phyloP scores from a whole-genome alignment of 805 yeast species.

The Yamadazyma endophytica region DNA sequence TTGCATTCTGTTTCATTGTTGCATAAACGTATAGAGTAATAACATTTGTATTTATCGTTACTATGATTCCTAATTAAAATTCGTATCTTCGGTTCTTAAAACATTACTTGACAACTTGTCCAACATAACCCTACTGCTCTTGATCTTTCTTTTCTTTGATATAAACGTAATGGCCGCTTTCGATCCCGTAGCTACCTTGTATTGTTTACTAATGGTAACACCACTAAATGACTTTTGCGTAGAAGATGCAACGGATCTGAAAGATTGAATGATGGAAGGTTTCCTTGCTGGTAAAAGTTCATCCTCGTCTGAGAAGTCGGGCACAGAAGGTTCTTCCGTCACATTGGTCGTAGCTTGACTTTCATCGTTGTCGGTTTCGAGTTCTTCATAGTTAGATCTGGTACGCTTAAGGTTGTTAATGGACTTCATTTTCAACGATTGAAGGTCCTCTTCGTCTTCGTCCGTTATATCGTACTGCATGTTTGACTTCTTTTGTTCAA shows the following conservation, averaged over 20 bases:
- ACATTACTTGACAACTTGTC: too few species aligned
- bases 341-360: slow-evolving; percentile 12
- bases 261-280: slow-evolving; percentile 46
- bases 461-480: slow-evolving; percentile 30
- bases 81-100: too few species aligned
- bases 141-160: slow-evolving; percentile 29
- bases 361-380: slow-evolving; percentile 19
- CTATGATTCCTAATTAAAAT: too few species aligned
- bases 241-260: slow-evolving; percentile 38
- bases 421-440: slow-evolving; percentile 41
- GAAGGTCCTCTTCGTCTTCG: slow-evolving; percentile 39
- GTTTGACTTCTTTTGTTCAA: slow-evolving; percentile 25
- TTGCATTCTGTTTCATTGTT: too few species aligned
- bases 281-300: slow-evolving; percentile 38
- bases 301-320: slow-evolving; percentile 25
- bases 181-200: slow-evolving; percentile 52
- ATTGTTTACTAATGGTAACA: slow-evolving; percentile 51
- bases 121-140: slow-evolving; percentile 16
- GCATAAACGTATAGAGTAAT: too few species aligned
- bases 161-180: slow-evolving; percentile 56
- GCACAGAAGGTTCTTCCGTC: slow-evolving; percentile 2
- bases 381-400: slow-evolving; percentile 16
- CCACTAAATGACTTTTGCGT: slow-evolving; percentile 41
- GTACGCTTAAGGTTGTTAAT: slow-evolving; percentile 19
- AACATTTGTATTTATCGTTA: too few species aligned